Evolutionary conservation across 2,329 filamentous ascomycete species (phyloP).

Genomic region (Lasiodiplodia hormozganensis): DNA sequence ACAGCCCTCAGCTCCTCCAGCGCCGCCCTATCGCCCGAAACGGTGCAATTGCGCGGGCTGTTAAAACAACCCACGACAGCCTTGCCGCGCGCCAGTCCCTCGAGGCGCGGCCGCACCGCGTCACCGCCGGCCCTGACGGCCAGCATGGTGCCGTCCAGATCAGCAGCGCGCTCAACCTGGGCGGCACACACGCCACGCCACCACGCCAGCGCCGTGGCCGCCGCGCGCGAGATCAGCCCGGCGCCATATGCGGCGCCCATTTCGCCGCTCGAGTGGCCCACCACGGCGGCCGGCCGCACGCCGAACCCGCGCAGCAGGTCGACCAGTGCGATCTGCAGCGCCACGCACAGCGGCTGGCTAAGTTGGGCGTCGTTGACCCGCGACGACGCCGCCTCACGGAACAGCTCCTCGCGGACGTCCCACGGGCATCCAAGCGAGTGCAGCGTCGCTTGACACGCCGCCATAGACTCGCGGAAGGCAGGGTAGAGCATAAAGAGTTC

Average conservation of each 20-base stretch:
- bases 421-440: background rate
- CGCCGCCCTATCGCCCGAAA: slow-evolving; percentile 9
- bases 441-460: background rate
- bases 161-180: background rate
- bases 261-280: slow-evolving; percentile 30
- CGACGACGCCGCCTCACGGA: too few relatives aligned
- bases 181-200: background rate
- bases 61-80: slow-evolving; percentile 32
- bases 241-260: slow-evolving; percentile 29
- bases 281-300: slow-evolving; percentile 1
- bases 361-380: slow-evolving; percentile 22
- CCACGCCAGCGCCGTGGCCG: background rate
- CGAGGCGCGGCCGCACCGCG: too few relatives aligned
- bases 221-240: background rate
- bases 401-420: background rate
- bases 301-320: slow-evolving; percentile 6
- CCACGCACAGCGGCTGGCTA: slow-evolving; percentile 26
- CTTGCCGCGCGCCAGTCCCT: slow-evolving; percentile 17
- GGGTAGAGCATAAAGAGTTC: slow-evolving; percentile 1
- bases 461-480: background rate
- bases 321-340: slow-evolving; percentile 27
- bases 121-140: slow-evolving; percentile 32
- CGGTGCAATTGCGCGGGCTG: slow-evolving; percentile 22
- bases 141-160: slow-evolving; percentile 43
- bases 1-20: background rate